phyloP scores from a whole-genome alignment of 202 grass and related monocot species.

The Dendrocalamus latiflorus region DNA sequence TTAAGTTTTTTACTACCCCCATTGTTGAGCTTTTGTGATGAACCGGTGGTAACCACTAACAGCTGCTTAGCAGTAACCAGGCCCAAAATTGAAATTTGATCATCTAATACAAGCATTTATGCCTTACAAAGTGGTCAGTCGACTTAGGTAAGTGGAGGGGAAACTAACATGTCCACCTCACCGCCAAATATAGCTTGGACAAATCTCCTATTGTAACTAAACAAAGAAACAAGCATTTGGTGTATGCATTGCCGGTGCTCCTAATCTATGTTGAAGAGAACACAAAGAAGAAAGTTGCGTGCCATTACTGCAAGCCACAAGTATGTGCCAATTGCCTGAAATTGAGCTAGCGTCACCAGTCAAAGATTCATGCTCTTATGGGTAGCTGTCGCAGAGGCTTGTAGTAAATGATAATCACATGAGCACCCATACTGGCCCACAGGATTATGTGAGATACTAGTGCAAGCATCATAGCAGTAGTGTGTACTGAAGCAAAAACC shows the following conservation, averaged over 20 bases:
- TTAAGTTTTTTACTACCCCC: background rate
- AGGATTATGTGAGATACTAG: background rate
- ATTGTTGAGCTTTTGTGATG: background rate
- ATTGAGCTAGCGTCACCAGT: background rate
- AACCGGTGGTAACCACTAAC: background rate
- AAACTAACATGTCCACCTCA: background rate
- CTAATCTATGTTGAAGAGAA: background rate
- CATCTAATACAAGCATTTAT: background rate
- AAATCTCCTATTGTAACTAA: background rate
- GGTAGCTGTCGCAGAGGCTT: background rate
- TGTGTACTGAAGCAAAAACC: background rate
- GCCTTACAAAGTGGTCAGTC: background rate
- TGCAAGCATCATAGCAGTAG: background rate
- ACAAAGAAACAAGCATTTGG: background rate
- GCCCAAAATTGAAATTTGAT: background rate
- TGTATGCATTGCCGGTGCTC: background rate
- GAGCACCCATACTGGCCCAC: background rate
- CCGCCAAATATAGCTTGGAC: background rate
- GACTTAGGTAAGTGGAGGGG: background rate
- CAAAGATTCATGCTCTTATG: background rate
- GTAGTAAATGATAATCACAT: background rate
- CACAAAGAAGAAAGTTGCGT: background rate
- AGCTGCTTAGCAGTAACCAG: background rate
- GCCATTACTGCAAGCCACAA: conserved; percentile 10
- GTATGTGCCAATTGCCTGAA: background rate